Conservation (phyloP, 495 filamentous ascomycete species). For the Filosporella fistucella region DNA sequence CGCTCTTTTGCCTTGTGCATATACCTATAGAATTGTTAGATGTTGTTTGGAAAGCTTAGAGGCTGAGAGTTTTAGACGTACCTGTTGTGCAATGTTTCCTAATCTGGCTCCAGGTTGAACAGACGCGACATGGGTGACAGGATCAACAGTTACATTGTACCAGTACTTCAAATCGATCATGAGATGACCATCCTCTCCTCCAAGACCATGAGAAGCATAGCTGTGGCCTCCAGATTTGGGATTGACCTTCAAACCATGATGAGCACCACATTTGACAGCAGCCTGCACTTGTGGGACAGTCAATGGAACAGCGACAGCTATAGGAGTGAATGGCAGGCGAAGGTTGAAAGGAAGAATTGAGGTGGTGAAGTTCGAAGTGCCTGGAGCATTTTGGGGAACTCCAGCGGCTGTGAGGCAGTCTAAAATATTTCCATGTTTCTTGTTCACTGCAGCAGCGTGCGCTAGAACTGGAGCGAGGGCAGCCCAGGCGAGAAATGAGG, state of each 20-base stretch:
- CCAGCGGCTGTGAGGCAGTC: not conserved
- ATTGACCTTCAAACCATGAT: not conserved
- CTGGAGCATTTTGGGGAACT: slow-evolving; percentile 2
- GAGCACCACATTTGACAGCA: slow-evolving; percentile 7
- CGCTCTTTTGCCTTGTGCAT: no score
- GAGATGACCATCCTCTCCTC: slow-evolving; percentile 47
- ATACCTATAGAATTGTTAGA: no score
- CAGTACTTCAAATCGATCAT: slow-evolving; percentile 54
- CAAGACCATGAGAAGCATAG: slow-evolving; percentile 44
- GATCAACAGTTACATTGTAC: slow-evolving; percentile 18
- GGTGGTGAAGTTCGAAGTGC: not conserved
- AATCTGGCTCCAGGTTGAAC: slow-evolving; percentile 61
- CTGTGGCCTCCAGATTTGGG: slow-evolving; percentile 59
- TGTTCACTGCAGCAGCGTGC: no score
- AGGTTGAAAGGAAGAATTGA: slow-evolving; percentile 7
- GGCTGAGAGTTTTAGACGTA: no score
- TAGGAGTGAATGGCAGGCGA: not conserved
- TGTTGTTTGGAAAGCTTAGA: no score
- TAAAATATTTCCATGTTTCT: no score
- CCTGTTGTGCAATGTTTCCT: slow-evolving; percentile 59
- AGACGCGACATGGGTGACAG: slow-evolving; percentile 35
- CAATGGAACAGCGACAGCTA: slow-evolving; percentile 3
- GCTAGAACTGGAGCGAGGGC: no score
- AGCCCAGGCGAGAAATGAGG: no score
- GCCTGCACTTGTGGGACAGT: slow-evolving; percentile 9